These are phyloP conservation scores for Spergularia bocconei DNA, from an alignment of 148 eudicot genomes.

Conservation along the genomic window DNA sequence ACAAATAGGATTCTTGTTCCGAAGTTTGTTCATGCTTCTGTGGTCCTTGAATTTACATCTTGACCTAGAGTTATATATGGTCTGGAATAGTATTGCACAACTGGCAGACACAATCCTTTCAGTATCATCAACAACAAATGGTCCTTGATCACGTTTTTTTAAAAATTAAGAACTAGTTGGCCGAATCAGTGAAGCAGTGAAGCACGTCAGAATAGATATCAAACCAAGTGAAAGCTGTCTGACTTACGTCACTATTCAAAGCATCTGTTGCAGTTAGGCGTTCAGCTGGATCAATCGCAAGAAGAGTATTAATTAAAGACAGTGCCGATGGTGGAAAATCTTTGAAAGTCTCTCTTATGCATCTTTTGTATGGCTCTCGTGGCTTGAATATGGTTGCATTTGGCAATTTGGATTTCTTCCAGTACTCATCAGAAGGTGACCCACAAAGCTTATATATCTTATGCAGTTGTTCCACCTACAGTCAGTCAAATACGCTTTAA, in stretches of 20 bases:
- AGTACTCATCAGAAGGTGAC: constrained; percentile 85
- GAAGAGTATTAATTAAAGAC: constrained; percentile 71
- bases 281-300: constrained; percentile 77
- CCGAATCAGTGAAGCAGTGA: background rate
- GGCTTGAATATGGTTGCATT: constrained; percentile 83
- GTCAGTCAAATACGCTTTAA: background rate
- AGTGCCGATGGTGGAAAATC: constrained; percentile 65
- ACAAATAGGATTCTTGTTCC: background rate
- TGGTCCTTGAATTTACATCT: background rate
- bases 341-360: constrained; percentile 58
- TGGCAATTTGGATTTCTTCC: constrained; percentile 82
- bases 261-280: constrained; percentile 80
- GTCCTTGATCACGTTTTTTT: too few relatives aligned
- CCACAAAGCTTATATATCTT: constrained; percentile 84
- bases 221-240: background rate
- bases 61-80: constrained; percentile 3
- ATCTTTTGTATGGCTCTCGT: constrained; percentile 73
- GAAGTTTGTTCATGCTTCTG: background rate
- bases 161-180: background rate
- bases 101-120: background rate
- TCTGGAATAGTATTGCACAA: background rate
- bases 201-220: background rate
- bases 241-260: constrained; percentile 43
- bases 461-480: constrained; percentile 78
- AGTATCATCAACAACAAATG: background rate